A percentile compares a stretch with the other conserved stretches of the same genome.
Conservation (phyloP, 371 early-diverging fungal genomes). For the Mortierella sp. region DNA sequence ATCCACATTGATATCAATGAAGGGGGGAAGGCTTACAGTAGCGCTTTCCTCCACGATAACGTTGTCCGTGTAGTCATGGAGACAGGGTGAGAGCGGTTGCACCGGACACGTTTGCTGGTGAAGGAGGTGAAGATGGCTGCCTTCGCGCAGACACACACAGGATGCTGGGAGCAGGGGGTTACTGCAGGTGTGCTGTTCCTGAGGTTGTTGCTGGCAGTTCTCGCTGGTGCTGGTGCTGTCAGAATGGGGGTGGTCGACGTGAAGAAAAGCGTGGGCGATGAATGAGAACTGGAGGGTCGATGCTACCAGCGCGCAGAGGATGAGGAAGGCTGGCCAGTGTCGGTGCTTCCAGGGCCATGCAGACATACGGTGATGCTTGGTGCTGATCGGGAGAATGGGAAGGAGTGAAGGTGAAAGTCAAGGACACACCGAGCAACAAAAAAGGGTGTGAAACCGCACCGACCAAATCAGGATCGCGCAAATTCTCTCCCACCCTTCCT, state of each 20-base stretch:
- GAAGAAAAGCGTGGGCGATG: slow-evolving; percentile 20
- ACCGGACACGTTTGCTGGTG: neutral
- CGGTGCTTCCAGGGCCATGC: slow-evolving; percentile 28
- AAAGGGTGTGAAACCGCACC: neutral
- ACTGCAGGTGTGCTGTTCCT: neutral
- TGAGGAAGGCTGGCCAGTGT: slow-evolving; percentile 27
- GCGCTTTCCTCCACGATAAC: too few species aligned
- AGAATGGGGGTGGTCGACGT: slow-evolving; percentile 15
- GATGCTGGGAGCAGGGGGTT: slow-evolving; percentile 1
- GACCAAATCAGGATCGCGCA: too few species aligned
- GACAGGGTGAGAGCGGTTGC: slow-evolving; percentile 8
- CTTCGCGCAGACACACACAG: slow-evolving; percentile 10
- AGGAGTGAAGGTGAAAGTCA: neutral
- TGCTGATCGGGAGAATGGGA: neutral
- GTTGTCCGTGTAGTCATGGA: slow-evolving; percentile 6
- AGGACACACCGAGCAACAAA: neutral
- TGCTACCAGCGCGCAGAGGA: slow-evolving; percentile 20
- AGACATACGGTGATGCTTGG: slow-evolving; percentile 16
- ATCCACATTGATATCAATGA: too few species aligned
- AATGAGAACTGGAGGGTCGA: neutral
- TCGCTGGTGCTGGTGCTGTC: neutral
- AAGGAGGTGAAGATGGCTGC: neutral
- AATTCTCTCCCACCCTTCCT: too few species aligned
- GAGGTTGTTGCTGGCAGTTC: slow-evolving; percentile 5
- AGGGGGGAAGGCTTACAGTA: too few species aligned